Evolutionary conservation across 345 rosid genomes (phyloP).

Genomic region (Rhizophora apiculata): DNA sequence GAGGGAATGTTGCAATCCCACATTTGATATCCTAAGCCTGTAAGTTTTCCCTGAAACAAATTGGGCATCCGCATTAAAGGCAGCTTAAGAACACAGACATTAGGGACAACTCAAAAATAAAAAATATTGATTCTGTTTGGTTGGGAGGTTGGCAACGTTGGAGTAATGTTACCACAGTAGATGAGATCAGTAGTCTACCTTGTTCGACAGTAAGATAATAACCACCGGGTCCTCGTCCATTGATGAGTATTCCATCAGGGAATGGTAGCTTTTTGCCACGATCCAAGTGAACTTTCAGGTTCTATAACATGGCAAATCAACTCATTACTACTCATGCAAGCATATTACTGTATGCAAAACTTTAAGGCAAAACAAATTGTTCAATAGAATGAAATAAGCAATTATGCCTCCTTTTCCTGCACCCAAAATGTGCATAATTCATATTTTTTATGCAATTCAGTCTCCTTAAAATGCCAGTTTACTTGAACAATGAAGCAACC

Average conservation of each 20-base stretch:
- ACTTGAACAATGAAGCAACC: too few species aligned
- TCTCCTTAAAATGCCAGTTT: too few species aligned
- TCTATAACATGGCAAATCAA: slow-evolving; percentile 30
- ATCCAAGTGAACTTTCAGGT: slow-evolving; percentile 53
- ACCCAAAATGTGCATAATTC: too few species aligned
- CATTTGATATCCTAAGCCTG: slow-evolving; percentile 85
- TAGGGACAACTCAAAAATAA: too few species aligned
- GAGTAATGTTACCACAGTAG: background rate
- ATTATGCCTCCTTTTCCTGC: too few species aligned
- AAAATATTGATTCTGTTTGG: too few species aligned
- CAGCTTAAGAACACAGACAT: background rate
- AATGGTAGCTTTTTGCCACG: slow-evolving; percentile 60
- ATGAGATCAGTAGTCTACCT: slow-evolving; percentile 36
- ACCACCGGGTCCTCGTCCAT: slow-evolving; percentile 73
- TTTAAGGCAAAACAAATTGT: background rate
- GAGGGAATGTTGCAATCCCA: slow-evolving; percentile 61
- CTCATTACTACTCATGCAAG: background rate
- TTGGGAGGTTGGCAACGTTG: too few species aligned
- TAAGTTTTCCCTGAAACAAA: slow-evolving; percentile 66
- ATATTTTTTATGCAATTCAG: too few species aligned
- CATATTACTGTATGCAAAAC: background rate
- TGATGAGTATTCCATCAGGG: slow-evolving; percentile 86
- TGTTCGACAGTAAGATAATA: slow-evolving; percentile 65
- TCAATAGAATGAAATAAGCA: too few species aligned
- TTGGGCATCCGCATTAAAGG: background rate